These are phyloP conservation scores for Syzygium oleosum DNA, from an alignment of 345 rosid species.

Conservation along the genomic window DNA sequence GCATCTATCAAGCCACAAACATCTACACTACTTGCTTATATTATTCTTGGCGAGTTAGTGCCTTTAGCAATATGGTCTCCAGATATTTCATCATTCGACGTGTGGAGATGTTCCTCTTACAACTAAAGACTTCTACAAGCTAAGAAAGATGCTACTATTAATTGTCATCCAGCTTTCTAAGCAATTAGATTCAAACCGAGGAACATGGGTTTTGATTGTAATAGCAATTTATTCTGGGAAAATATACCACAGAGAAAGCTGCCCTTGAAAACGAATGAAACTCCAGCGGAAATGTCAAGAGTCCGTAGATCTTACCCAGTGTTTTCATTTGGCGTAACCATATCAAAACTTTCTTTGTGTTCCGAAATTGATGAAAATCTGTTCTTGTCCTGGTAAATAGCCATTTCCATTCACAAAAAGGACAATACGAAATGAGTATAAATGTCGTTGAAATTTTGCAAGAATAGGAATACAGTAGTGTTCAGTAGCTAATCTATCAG, in stretches of 20 bases:
- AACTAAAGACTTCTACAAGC: neutral
- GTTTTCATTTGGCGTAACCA: conserved; percentile 9
- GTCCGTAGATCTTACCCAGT: conserved; percentile 19
- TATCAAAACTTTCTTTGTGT: conserved; percentile 21
- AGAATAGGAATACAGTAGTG: neutral
- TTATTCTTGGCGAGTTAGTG: neutral
- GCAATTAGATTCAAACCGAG: neutral
- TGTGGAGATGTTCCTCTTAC: neutral
- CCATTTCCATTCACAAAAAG: neutral
- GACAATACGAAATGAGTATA: neutral
- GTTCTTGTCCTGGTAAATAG: conserved; percentile 42
- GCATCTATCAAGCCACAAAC: neutral
- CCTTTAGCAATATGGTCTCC: neutral
- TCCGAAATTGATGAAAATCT: conserved; percentile 32
- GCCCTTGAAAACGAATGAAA: neutral
- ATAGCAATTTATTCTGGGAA: neutral
- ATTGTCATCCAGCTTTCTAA: neutral
- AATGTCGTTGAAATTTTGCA: neutral
- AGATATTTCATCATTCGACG: neutral
- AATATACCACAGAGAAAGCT: neutral
- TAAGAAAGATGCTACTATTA: neutral
- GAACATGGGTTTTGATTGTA: neutral
- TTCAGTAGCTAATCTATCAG: neutral
- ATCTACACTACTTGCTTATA: neutral
- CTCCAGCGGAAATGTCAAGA: neutral